Evolutionary conservation across 768 basidiomycete genomes (phyloP).

Genomic region (Chalciporus pseudorubinellus): DNA sequence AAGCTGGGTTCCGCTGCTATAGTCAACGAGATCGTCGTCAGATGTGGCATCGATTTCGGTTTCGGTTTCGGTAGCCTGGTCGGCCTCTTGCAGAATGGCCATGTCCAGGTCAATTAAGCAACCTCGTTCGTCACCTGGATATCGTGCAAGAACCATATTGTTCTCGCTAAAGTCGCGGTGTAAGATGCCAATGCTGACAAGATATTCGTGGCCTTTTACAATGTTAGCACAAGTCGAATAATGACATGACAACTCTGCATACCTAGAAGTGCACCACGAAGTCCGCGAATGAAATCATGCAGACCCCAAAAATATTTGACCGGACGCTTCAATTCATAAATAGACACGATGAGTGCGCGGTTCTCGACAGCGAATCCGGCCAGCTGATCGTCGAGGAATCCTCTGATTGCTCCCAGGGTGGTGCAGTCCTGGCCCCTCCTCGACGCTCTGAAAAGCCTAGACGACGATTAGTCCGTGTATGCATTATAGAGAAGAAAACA

Average conservation of each 20-base stretch:
- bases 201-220: slow-evolving; percentile 15
- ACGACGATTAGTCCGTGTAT: neutral
- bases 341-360: neutral
- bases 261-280: slow-evolving; percentile 16
- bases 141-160: slow-evolving; percentile 30
- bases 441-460: neutral
- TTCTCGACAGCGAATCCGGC: neutral
- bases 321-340: slow-evolving; percentile 7
- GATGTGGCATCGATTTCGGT: neutral
- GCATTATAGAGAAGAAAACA: neutral
- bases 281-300: slow-evolving; percentile 18
- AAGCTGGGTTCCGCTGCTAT: too few species aligned
- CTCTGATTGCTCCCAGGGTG: slow-evolving; percentile 6
- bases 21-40: too few species aligned
- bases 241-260: neutral
- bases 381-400: neutral
- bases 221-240: neutral
- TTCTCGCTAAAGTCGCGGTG: slow-evolving; percentile 36
- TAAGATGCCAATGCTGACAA: slow-evolving; percentile 20
- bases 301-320: slow-evolving; percentile 17
- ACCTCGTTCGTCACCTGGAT: slow-evolving; percentile 13
- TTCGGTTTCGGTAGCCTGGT: neutral
- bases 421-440: neutral
- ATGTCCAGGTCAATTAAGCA: slow-evolving; percentile 34
- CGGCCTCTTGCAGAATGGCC: slow-evolving; percentile 2